A percentile compares a stretch with the other conserved stretches of the same genome.
Conservation (phyloP, 2,329 filamentous ascomycete genomes). For the Colletotrichum navitas region DNA sequence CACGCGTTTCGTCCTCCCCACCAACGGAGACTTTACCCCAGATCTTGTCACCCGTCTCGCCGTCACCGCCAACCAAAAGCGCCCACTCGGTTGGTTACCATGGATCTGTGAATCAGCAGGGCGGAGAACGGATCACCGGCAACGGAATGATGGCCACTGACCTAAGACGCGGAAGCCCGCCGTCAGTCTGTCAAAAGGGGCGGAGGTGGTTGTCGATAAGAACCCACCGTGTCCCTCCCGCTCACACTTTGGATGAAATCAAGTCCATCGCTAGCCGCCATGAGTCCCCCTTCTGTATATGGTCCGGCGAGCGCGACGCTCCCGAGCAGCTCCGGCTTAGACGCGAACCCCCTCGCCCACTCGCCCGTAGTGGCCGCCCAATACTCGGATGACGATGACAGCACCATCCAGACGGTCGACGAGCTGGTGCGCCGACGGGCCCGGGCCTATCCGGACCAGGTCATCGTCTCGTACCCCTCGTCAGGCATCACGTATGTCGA, state of each 20-base stretch:
- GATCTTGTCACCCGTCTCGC: neutral
- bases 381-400: constrained; percentile 42
- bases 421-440: constrained; percentile 46
- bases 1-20: constrained; percentile 23
- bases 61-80: constrained; percentile 2
- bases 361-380: neutral
- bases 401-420: constrained; percentile 46
- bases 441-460: constrained; percentile 49
- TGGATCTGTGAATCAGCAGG: constrained; percentile 3
- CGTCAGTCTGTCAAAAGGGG: constrained; percentile 18
- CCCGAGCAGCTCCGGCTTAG: constrained; percentile 29
- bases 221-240: constrained; percentile 5
- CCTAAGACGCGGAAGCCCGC: constrained; percentile 6
- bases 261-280: constrained; percentile 18
- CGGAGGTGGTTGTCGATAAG: constrained; percentile 11
- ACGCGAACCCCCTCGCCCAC: constrained; percentile 10
- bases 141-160: constrained; percentile 20
- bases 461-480: constrained; percentile 58
- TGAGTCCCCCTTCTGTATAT: constrained; percentile 41
- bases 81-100: neutral
- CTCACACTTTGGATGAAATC: constrained; percentile 28
- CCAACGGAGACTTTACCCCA: constrained; percentile 29
- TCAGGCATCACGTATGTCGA: constrained; percentile 59
- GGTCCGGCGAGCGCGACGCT: constrained; percentile 38
- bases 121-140: constrained; percentile 24